These are phyloP conservation scores for Neurospora sp. DNA, from an alignment of 495 filamentous ascomycete species.

Conservation along the genomic window DNA sequence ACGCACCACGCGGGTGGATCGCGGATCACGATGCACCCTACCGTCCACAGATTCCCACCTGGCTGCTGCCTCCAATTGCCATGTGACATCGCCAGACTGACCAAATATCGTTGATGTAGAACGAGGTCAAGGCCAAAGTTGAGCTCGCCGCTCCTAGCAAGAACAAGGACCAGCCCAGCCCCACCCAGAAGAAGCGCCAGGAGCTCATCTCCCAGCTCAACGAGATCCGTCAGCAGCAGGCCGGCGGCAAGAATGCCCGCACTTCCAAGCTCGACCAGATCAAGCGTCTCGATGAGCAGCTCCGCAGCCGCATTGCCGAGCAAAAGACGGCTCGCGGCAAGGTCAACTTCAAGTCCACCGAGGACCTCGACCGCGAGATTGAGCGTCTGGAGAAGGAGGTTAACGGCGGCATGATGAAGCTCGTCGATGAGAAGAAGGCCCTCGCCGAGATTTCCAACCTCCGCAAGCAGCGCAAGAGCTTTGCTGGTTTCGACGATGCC, in stretches of 20 bases:
- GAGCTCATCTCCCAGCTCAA: constrained; percentile 66
- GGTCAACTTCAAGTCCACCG: constrained; percentile 72
- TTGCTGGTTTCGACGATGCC: constrained; percentile 66
- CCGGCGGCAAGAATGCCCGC: constrained; percentile 68
- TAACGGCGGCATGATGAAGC: constrained; percentile 74
- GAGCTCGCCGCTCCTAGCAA: constrained; percentile 59
- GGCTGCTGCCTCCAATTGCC: background rate
- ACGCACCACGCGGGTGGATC: background rate
- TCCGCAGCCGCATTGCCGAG: constrained; percentile 72
- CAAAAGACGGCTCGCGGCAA: constrained; percentile 70
- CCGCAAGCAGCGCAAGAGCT: constrained; percentile 82
- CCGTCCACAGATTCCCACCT: background rate
- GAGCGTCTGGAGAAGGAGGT: constrained; percentile 70
- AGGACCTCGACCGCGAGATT: constrained; percentile 79
- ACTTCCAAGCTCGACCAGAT: constrained; percentile 72
- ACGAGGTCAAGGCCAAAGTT: constrained; percentile 72
- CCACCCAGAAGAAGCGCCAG: constrained; percentile 63
- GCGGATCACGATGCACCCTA: background rate
- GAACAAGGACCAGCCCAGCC: constrained; percentile 62
- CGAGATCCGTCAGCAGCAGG: constrained; percentile 71
- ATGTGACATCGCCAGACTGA: background rate
- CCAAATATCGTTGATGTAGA: constrained; percentile 39
- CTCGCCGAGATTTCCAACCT: constrained; percentile 69
- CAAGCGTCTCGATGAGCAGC: constrained; percentile 68
- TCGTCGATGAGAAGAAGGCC: constrained; percentile 96